A percentile compares a stretch with the other conserved stretches of the same genome.
These are phyloP conservation scores for Fraxinus excelsior DNA, from an alignment of 257 asterid genomes.

Conservation along the genomic window DNA sequence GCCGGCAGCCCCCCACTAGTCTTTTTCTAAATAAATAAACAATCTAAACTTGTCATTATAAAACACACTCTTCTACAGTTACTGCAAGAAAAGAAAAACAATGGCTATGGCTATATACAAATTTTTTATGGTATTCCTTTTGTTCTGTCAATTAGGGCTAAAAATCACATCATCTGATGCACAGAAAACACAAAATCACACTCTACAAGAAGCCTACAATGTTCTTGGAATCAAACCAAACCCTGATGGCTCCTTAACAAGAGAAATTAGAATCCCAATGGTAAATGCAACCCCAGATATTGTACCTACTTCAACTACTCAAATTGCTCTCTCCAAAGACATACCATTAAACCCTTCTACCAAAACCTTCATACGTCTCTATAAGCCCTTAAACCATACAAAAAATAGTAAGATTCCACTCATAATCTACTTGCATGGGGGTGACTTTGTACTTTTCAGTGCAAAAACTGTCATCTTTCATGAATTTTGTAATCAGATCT, in stretches of 20 bases:
- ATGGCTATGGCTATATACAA: not conserved
- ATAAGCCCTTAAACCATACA: conserved; percentile 39
- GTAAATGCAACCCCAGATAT: conserved; percentile 37
- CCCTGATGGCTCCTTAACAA: conserved; percentile 65
- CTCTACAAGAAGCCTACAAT: conserved; percentile 33
- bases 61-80: not conserved
- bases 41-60: not conserved
- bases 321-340: conserved; percentile 46
- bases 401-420: conserved; percentile 47
- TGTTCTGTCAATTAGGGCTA: not conserved
- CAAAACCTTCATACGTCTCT: conserved; percentile 63
- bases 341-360: conserved; percentile 53
- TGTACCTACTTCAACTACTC: conserved; percentile 13
- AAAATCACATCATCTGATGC: not conserved
- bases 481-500: conserved; percentile 34
- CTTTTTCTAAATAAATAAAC: not conserved
- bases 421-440: conserved; percentile 63
- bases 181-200: not conserved
- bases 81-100: not conserved
- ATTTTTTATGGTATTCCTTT: not conserved
- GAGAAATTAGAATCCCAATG: conserved; percentile 34
- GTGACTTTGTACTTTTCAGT: conserved; percentile 55
- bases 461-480: conserved; percentile 36
- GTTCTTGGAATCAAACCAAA: conserved; percentile 33
- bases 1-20: not conserved